Conservation (phyloP, 805 yeast genomes). For the Saturnispora halmiae region DNA sequence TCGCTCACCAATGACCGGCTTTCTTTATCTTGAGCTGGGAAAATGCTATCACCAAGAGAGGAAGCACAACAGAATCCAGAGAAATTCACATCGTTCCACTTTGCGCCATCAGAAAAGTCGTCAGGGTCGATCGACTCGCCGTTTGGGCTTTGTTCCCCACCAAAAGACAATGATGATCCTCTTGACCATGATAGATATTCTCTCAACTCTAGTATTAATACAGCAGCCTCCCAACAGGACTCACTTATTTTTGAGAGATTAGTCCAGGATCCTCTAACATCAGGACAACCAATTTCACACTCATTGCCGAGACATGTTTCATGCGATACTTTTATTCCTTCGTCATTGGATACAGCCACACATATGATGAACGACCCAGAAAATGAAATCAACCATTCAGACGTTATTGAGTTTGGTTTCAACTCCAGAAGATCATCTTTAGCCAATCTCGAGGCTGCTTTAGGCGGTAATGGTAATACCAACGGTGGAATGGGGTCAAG, state of each 20-base stretch:
- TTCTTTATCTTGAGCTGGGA: background rate
- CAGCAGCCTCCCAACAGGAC: constrained; percentile 19
- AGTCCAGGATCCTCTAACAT: constrained; percentile 48
- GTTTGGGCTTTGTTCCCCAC: constrained; percentile 12
- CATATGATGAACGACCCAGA: constrained; percentile 30
- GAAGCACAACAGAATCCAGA: background rate
- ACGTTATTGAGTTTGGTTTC: constrained; percentile 35
- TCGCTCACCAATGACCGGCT: background rate
- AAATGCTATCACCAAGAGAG: constrained; percentile 4
- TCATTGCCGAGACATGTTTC: constrained; percentile 32
- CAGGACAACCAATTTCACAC: constrained; percentile 23
- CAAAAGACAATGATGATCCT: constrained; percentile 13
- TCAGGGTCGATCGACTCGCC: background rate
- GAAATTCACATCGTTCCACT: constrained; percentile 1
- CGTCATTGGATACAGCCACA: constrained; percentile 44
- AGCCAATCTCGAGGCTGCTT: constrained; percentile 37
- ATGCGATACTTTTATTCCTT: constrained; percentile 46
- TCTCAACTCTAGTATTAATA: constrained; percentile 9
- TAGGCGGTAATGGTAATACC: too few species aligned
- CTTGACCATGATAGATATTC: constrained; percentile 12
- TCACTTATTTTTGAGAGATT: constrained; percentile 58
- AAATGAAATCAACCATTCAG: constrained; percentile 7
- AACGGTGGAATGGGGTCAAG: too few species aligned
- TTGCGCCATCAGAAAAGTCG: background rate
- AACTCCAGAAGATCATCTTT: constrained; percentile 44